Conservation (phyloP, 352 stramenopile genomes). For the Phytophthora tentaculata region DNA sequence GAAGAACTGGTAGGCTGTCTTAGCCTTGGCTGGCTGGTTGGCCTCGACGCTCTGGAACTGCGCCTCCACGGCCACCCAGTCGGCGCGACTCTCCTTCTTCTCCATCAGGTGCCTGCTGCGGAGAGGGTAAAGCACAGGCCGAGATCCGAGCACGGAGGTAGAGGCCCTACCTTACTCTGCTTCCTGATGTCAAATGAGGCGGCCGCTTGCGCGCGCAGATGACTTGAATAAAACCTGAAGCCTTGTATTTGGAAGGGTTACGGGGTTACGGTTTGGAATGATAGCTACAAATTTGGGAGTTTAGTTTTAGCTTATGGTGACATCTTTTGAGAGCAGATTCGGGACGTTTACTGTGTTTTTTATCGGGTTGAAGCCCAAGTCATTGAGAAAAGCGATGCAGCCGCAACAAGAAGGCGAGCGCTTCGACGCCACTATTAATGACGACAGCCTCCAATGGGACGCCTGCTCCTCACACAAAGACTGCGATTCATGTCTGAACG, state of each 20-base stretch:
- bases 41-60: slow-evolving; percentile 65
- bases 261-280: not conserved
- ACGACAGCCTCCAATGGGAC: slow-evolving; percentile 29
- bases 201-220: not conserved
- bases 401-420: slow-evolving; percentile 1
- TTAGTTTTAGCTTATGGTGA: slow-evolving; percentile 1
- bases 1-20: slow-evolving; percentile 81
- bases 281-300: not conserved
- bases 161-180: not conserved
- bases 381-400: slow-evolving; percentile 21
- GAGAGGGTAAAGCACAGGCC: not conserved
- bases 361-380: slow-evolving; percentile 27
- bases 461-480: slow-evolving; percentile 63
- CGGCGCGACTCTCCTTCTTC: slow-evolving; percentile 68
- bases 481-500: slow-evolving; percentile 78
- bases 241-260: not conserved
- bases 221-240: slow-evolving; percentile 2
- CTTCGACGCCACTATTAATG: not conserved
- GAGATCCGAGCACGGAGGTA: not conserved
- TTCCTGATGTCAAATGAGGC: slow-evolving; percentile 1
- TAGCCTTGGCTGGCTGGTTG: slow-evolving; percentile 66
- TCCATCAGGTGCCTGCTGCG: slow-evolving; percentile 32
- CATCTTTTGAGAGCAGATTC: not conserved
- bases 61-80: slow-evolving; percentile 83
- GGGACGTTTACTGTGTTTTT: slow-evolving; percentile 11